Evolutionary conservation across 176 grass and related monocot species (phyloP), one percentile per base, ranked within the genome.

Genomic region (Phoenix dactylifera): DNA sequence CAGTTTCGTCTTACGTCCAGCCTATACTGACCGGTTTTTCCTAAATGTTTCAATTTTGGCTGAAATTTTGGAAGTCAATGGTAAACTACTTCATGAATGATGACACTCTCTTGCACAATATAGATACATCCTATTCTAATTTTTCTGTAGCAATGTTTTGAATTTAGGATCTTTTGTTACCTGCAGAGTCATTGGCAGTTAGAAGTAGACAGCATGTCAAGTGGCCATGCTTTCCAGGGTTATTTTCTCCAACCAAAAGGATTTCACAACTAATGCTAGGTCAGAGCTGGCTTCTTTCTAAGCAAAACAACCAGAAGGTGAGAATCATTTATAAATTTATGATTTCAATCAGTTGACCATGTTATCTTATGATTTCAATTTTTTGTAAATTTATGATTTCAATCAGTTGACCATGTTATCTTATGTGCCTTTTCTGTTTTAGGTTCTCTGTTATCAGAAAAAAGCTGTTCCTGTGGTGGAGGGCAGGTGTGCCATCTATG

Each of bases 371-470:
- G 7, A n/a, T n/a, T n/a, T n/a, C n/a, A n/a, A n/a, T n/a, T n/a
- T n/a, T 55, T 59, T 39, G 18, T 44, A 44, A 44, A 44, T 44
- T 44, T 14, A 44, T 44, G 9, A 44, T 50, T 18, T 48, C 48
- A 30, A 20, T 9, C 16, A 12, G 23, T n/a, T n/a, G 16, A 1
- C 2, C 1, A 6, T 9, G 10, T 44, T 44, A 44, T 44, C 35
- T 44, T 12, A 44, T 44, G 7, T 44, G 10, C 10, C 35, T 44
- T 74, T 16, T 15, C 6, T 59, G 16, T 39, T 63, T 17, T 76
- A 95, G 90, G 77, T 90, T 74, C 59, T 77, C 60, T 84, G 64
- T 58, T 87, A 78, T 63, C 77, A 87, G 49, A 90, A 77, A 44
- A 74, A 84, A 74, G 57, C 76, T 58, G 35, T 68, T 72, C 64